Conservation (phyloP, 768 basidiomycete species). For the Tephrocybe sp. region DNA sequence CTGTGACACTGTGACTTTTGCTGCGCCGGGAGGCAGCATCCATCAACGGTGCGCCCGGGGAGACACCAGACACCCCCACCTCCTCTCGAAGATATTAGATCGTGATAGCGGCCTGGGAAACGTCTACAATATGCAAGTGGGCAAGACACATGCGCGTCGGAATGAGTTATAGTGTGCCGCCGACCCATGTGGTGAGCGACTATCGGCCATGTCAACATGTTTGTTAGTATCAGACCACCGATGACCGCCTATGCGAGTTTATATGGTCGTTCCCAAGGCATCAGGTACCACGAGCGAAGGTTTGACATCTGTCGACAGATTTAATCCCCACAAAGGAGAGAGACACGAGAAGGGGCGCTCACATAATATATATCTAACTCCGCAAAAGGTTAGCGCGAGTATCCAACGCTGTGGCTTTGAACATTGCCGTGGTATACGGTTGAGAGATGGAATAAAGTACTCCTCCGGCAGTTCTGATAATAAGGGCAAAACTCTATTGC, state of each 20-base stretch:
- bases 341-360: not conserved
- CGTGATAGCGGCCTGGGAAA: slow-evolving; percentile 1
- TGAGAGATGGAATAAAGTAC: too few species aligned
- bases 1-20: slow-evolving; percentile 11
- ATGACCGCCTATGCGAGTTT: not conserved
- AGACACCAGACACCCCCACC: slow-evolving; percentile 20
- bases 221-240: slow-evolving; percentile 5
- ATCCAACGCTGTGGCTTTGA: too few species aligned
- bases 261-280: slow-evolving; percentile 8
- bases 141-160: not conserved
- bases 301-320: slow-evolving; percentile 3
- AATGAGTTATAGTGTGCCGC: not conserved
- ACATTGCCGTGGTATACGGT: too few species aligned
- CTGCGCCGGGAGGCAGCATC: slow-evolving; percentile 1
- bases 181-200: not conserved
- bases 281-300: not conserved
- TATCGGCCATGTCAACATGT: not conserved
- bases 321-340: slow-evolving; percentile 2
- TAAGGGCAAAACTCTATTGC: not conserved
- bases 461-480: not conserved
- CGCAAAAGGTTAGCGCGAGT: too few species aligned
- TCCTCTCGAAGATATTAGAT: slow-evolving; percentile 7
- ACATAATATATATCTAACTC: too few species aligned
- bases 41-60: slow-evolving; percentile 1
- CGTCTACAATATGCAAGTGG: slow-evolving; percentile 8